A percentile compares a stretch with the other conserved stretches of the same genome.
These are phyloP conservation scores for Puya raimondii DNA, from an alignment of 176 grass and related monocot genomes.

Conservation along the genomic window DNA sequence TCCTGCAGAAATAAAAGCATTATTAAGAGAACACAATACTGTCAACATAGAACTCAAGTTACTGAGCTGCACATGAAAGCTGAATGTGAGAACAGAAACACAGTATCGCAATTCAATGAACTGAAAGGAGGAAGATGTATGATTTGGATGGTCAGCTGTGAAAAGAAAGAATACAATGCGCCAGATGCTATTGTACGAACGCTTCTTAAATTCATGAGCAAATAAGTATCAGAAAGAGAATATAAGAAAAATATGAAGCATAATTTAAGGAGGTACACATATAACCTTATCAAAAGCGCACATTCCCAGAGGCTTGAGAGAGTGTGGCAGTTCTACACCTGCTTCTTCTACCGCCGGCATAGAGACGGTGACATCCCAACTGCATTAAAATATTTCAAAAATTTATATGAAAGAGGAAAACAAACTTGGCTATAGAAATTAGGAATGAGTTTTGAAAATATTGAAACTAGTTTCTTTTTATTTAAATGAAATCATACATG, in stretches of 20 bases:
- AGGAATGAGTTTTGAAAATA: background rate
- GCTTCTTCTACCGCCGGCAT: conserved; percentile 56
- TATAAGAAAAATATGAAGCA: background rate
- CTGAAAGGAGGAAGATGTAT: too few species aligned
- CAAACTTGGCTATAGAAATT: conserved; percentile 13
- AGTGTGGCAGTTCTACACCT: conserved; percentile 56
- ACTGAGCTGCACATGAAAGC: background rate
- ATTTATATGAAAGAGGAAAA: background rate
- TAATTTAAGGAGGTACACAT: conserved; percentile 12
- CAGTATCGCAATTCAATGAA: too few species aligned
- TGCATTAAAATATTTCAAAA: conserved; percentile 28
- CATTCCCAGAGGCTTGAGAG: conserved; percentile 61
- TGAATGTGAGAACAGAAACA: background rate
- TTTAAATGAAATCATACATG: conserved; percentile 11
- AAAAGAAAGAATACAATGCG: too few species aligned
- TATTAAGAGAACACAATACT: background rate
- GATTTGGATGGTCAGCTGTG: too few species aligned
- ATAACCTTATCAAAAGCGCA: conserved; percentile 71
- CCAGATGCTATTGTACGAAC: too few species aligned
- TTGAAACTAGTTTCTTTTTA: conserved; percentile 1
- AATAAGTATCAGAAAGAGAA: too few species aligned
- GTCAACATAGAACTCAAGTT: background rate
- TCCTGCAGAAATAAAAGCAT: conserved; percentile 36
- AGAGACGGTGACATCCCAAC: conserved; percentile 72
- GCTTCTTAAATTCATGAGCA: too few species aligned